phyloP scores from a whole-genome alignment of 1,284 basidiomycete species.

The Vanrija sp. region DNA sequence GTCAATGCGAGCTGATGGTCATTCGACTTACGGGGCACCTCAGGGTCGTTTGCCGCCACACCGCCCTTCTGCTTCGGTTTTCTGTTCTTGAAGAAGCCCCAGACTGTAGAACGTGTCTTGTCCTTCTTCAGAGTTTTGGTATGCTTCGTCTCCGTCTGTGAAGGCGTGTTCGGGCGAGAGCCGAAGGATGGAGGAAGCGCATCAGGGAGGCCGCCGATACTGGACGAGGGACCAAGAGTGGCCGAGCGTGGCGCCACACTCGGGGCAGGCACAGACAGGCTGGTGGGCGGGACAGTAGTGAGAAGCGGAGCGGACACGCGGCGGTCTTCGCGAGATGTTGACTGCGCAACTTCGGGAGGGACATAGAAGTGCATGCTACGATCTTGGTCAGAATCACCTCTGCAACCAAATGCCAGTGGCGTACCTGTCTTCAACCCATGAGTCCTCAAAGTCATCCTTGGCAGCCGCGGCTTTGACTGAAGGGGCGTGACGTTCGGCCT shows the following conservation, averaged over 20 bases:
- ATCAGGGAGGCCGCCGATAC: too few relatives aligned
- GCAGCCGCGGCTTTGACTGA: neutral
- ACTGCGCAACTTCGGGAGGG: too few relatives aligned
- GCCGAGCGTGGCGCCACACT: too few relatives aligned
- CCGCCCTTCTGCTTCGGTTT: conserved; percentile 26
- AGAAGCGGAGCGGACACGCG: too few relatives aligned
- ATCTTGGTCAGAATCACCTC: neutral
- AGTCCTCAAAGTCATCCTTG: conserved; percentile 4
- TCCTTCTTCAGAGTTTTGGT: conserved; percentile 21
- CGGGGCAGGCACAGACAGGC: too few relatives aligned
- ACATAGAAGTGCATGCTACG: too few relatives aligned
- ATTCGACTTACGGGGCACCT: neutral
- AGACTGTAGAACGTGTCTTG: conserved; percentile 38
- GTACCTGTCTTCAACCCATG: conserved; percentile 1
- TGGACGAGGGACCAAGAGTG: too few relatives aligned
- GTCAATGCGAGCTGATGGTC: neutral
- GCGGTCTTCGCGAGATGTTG: too few relatives aligned
- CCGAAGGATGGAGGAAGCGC: too few relatives aligned
- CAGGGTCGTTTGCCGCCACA: neutral
- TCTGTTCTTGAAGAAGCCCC: conserved; percentile 29
- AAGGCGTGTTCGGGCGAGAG: neutral
- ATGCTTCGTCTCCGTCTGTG: neutral
- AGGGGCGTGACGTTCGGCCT: conserved; percentile 14
- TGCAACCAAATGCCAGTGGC: too few relatives aligned
- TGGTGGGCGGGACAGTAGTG: too few relatives aligned